Evolutionary conservation across 2,329 filamentous ascomycete genomes (phyloP).

Genomic region (Beauveria brongniartii): DNA sequence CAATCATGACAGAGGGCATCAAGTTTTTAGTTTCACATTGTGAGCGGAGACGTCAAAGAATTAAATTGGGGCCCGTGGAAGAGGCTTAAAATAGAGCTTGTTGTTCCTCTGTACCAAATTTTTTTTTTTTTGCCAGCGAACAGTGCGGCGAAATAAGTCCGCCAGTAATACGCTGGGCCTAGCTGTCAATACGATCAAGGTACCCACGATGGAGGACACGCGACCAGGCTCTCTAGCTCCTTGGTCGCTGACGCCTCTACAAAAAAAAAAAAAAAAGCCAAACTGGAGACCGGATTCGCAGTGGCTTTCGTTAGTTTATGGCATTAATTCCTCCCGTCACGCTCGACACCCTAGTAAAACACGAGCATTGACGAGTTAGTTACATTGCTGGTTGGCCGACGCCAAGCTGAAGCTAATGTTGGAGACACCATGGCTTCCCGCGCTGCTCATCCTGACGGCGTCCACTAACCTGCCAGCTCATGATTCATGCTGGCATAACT

Average conservation of each 20-base stretch:
- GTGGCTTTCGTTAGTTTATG: not conserved
- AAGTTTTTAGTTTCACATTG: not conserved
- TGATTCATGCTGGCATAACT: not conserved
- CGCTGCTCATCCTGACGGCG: not conserved
- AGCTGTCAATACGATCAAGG: not conserved
- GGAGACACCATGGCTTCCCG: not conserved
- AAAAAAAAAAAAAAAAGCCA: not conserved
- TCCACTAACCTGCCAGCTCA: not conserved
- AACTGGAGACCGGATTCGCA: not conserved
- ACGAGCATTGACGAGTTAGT: not conserved
- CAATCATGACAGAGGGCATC: not conserved
- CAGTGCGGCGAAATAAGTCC: not conserved
- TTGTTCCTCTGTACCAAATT: not conserved
- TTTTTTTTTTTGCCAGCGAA: not conserved
- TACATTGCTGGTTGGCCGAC: not conserved
- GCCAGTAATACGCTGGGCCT: not conserved
- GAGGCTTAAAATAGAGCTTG: slow-evolving; percentile 10
- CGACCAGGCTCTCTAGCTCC: not conserved
- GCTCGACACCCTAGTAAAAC: not conserved
- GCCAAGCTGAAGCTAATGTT: not conserved
- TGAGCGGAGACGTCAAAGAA: not conserved
- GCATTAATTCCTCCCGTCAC: not conserved
- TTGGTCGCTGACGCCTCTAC: not conserved
- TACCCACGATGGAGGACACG: not conserved
- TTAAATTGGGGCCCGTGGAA: not conserved